Evolutionary conservation across 352 stramenopile genomes (phyloP), one percentile per base, ranked within the genome.

Genomic region (Pythium periplocum): DNA sequence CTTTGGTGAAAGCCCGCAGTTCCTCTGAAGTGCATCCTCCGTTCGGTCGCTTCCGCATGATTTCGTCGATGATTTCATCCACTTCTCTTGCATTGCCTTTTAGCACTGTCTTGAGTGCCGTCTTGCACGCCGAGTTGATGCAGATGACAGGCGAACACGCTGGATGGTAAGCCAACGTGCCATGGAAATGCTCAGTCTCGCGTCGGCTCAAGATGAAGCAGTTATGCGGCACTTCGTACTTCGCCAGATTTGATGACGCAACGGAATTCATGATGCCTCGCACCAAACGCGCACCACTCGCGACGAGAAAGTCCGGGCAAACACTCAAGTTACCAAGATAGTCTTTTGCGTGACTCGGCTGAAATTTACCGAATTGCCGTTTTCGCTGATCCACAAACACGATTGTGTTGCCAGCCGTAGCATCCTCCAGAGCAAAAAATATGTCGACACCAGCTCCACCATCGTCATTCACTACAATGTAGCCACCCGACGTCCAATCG

Each of bases 361-460:
- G 53, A 40, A 57, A 59, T 53, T 53, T 53, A 40, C 53, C 43
- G 34, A 47, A 39, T 34, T 46, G 53, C 39, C 53, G 53, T 47
- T 33, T 53, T 59, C 53, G 12, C 53, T 59, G 53, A 34, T 59
- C 53, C 2, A 59, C 53, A 59, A 53, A 41, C 4, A 59, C 53
- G 53, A 53, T 33, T 12, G 45, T 12, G 26, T 44, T 50, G 47
- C n/a, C 42, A 35, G 55, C 64, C 11, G 12, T 7, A 59, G 57
- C 58, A 66, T 66, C 53, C 38, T 66, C 40, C 38, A 63, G 41
- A 61, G 62, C 51, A 57, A 74, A 74, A 53, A 68, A 65, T 47
- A 71, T 71, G 48, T 74, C 61, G 37, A 64, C 44, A 39, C 52
- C 57, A 54, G 47, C 44, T 41, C 47, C 62, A 38, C 36, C 41